Percentiles rank a stretch among this genome's conserved stretches.
Conservation (phyloP, 2,329 filamentous ascomycete species). For the Pseudofabraea citricarpa region DNA sequence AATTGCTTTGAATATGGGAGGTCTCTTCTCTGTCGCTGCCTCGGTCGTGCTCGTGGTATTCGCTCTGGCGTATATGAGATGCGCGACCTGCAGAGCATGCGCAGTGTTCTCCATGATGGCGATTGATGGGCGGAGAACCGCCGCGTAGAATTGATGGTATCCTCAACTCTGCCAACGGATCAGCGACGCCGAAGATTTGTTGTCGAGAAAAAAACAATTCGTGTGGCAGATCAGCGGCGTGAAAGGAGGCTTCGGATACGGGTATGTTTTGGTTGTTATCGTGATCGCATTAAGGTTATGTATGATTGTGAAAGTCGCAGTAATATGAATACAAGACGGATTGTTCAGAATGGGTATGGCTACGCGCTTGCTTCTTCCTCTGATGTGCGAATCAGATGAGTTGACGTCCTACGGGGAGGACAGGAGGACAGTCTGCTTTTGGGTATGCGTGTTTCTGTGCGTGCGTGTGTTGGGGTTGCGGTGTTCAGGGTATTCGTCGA, state of each 20-base stretch:
- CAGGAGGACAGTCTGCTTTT: neutral
- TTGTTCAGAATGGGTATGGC: neutral
- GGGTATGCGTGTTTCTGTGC: neutral
- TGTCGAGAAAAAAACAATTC: slow-evolving; percentile 1
- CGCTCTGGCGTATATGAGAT: slow-evolving; percentile 39
- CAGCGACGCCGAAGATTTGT: slow-evolving; percentile 7
- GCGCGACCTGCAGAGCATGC: slow-evolving; percentile 31
- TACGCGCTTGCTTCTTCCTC: neutral
- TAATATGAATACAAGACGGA: neutral
- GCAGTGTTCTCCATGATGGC: slow-evolving; percentile 33
- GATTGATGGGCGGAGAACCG: slow-evolving; percentile 10
- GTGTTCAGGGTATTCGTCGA: slow-evolving; percentile 8
- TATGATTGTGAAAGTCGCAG: neutral
- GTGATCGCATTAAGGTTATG: neutral
- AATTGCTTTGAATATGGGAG: slow-evolving; percentile 68
- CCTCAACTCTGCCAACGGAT: slow-evolving; percentile 7
- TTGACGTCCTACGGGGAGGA: neutral
- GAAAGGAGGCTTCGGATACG: neutral
- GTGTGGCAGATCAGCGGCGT: neutral
- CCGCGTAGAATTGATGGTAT: slow-evolving; percentile 5
- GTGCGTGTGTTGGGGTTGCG: neutral
- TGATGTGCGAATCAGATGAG: slow-evolving; percentile 1
- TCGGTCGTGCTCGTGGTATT: slow-evolving; percentile 29
- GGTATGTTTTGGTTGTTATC: neutral
- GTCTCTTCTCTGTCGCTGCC: slow-evolving; percentile 15